Conservation (phyloP, 805 yeast species). For the Suhomyces vadensis region DNA sequence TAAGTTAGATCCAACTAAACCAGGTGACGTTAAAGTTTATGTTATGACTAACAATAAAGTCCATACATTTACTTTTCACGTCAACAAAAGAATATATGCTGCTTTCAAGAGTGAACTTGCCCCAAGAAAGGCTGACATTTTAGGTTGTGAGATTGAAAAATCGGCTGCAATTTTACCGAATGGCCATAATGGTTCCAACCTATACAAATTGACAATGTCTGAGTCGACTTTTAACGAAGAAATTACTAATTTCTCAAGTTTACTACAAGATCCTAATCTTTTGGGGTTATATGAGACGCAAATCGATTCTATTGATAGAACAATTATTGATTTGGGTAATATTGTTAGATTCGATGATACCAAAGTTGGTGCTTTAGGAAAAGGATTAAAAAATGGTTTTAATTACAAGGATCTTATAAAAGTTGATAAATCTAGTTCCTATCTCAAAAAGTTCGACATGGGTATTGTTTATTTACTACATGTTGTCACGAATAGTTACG, state of each 20-base stretch:
- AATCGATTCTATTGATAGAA: constrained; percentile 66
- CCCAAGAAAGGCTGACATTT: constrained; percentile 37
- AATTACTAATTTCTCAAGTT: constrained; percentile 54
- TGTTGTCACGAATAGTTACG: constrained; percentile 70
- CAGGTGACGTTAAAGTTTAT: constrained; percentile 78
- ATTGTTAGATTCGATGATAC: constrained; percentile 68
- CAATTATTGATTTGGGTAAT: constrained; percentile 76
- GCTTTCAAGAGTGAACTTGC: constrained; percentile 54
- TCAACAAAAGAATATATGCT: constrained; percentile 75
- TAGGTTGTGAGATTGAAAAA: constrained; percentile 56
- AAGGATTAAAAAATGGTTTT: constrained; percentile 85
- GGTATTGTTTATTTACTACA: constrained; percentile 68
- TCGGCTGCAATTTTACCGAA: constrained; percentile 69
- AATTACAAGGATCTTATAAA: constrained; percentile 55
- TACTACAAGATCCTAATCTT: constrained; percentile 61
- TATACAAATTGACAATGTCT: constrained; percentile 68
- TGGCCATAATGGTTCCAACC: constrained; percentile 53
- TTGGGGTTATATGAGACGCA: constrained; percentile 77
- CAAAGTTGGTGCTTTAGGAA: constrained; percentile 79
- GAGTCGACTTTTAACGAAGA: constrained; percentile 63
- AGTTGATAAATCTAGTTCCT: constrained; percentile 47
- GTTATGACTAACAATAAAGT: constrained; percentile 69
- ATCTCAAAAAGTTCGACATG: constrained; percentile 56
- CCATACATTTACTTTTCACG: constrained; percentile 69
- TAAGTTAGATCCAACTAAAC: constrained; percentile 48